Conservation (phyloP, 2,329 filamentous ascomycete species). For the Cordyceps javanica region DNA sequence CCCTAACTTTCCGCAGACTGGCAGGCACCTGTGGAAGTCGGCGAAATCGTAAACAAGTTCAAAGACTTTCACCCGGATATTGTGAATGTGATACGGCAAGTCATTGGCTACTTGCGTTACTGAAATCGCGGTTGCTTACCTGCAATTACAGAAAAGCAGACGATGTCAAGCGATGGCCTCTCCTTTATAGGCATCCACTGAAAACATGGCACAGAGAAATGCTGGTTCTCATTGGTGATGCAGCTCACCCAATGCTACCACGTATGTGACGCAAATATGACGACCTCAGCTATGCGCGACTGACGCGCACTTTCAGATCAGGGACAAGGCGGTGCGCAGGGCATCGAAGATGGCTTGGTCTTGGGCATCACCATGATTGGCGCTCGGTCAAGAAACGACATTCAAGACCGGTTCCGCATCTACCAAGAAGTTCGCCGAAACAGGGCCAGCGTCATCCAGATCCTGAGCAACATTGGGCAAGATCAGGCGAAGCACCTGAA, state of each 20-base stretch:
- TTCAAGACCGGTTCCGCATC: conserved; percentile 19
- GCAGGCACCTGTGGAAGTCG: conserved; percentile 25
- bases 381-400: conserved; percentile 16
- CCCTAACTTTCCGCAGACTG: conserved; percentile 21
- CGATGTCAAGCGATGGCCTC: conserved; percentile 29
- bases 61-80: conserved; percentile 23
- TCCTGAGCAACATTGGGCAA: conserved; percentile 32
- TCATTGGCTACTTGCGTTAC: not conserved
- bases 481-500: conserved; percentile 25
- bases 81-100: conserved; percentile 19
- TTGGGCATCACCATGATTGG: conserved; percentile 24
- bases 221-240: conserved; percentile 30
- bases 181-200: conserved; percentile 29
- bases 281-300: not conserved
- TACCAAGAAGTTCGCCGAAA: conserved; percentile 22
- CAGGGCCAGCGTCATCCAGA: conserved; percentile 29
- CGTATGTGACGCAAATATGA: conserved; percentile 22
- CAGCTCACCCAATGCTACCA: conserved; percentile 34
- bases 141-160: conserved; percentile 23
- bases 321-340: conserved; percentile 31
- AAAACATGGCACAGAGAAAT: conserved; percentile 26
- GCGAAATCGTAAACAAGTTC: conserved; percentile 23
- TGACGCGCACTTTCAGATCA: conserved; percentile 25
- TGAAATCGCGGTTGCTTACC: not conserved
- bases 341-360: conserved; percentile 30